These are phyloP conservation scores for Strigomonas culicis DNA, from an alignment of 208 protist genomes.

Conservation along the genomic window DNA sequence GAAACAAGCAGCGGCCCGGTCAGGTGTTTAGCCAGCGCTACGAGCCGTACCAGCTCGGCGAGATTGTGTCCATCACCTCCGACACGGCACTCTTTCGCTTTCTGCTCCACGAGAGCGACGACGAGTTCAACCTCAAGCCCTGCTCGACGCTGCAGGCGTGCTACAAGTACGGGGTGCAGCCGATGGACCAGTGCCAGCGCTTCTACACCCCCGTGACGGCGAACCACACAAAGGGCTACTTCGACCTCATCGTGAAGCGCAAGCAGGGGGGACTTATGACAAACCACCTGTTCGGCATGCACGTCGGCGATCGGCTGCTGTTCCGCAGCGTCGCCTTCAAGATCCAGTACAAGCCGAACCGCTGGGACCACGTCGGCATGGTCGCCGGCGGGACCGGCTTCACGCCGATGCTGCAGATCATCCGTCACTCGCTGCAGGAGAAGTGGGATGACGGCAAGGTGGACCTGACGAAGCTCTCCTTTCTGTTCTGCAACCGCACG, in stretches of 20 bases:
- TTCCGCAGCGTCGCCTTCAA: constrained; percentile 83
- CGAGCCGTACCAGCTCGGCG: constrained; percentile 74
- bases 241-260: constrained; percentile 89
- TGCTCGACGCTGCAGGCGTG: constrained; percentile 87
- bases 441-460: constrained; percentile 51
- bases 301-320: constrained; percentile 80
- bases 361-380: constrained; percentile 89
- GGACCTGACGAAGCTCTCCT: constrained; percentile 86
- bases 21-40: constrained; percentile 82
- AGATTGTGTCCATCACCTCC: constrained; percentile 83
- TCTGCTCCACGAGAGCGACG: constrained; percentile 58
- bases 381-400: constrained; percentile 93
- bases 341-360: constrained; percentile 81
- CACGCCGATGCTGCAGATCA: constrained; percentile 93
- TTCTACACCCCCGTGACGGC: constrained; percentile 90
- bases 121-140: constrained; percentile 83
- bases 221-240: constrained; percentile 83
- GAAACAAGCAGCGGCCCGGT: constrained; percentile 33
- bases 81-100: constrained; percentile 89
- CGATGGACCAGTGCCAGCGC: constrained; percentile 78
- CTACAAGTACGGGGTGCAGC: constrained; percentile 87
- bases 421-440: constrained; percentile 70
- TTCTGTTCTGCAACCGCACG: constrained; percentile 93
- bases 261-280: constrained; percentile 79
- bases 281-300: constrained; percentile 84